phyloP scores from a whole-genome alignment of 805 yeast genomes.

The Candida tallmaniae region DNA sequence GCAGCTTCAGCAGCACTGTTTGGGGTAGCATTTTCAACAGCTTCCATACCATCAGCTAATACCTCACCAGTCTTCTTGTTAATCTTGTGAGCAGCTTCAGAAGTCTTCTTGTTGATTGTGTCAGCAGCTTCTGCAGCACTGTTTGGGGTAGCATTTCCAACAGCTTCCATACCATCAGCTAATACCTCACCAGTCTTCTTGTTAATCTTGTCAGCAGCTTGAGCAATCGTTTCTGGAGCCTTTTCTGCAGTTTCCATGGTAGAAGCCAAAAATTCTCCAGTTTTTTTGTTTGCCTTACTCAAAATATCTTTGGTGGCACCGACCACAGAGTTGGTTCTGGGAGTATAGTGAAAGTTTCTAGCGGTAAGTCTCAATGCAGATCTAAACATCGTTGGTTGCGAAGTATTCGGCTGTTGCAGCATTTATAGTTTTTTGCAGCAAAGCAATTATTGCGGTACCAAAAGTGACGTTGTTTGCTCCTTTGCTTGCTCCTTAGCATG shows the following conservation, averaged over 20 bases:
- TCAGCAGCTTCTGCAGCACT: not conserved
- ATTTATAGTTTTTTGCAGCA: not conserved
- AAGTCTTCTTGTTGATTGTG: conserved; percentile 29
- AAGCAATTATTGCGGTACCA: conserved; percentile 12
- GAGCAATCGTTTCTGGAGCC: conserved; percentile 13
- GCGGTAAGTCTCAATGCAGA: conserved; percentile 2
- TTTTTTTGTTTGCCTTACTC: conserved; percentile 28
- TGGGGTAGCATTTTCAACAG: conserved; percentile 26
- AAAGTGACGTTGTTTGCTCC: no score
- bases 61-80: conserved; percentile 39
- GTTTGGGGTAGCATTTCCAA: conserved; percentile 8
- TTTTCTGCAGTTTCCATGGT: conserved; percentile 35
- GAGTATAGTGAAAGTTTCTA: conserved; percentile 9
- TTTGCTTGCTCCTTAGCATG: no score
- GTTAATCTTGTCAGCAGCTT: conserved; percentile 24
- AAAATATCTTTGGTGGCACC: conserved; percentile 34
- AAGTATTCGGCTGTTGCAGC: conserved; percentile 1
- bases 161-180: conserved; percentile 19
- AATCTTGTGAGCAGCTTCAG: conserved; percentile 22
- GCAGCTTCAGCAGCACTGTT: not conserved
- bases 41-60: conserved; percentile 36
- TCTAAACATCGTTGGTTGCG: conserved; percentile 6
- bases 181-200: conserved; percentile 17
- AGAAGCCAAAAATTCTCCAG: conserved; percentile 38
- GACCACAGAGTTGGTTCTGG: conserved; percentile 19